phyloP scores from a whole-genome alignment of 768 basidiomycete genomes.

The Podaxis sp. region DNA sequence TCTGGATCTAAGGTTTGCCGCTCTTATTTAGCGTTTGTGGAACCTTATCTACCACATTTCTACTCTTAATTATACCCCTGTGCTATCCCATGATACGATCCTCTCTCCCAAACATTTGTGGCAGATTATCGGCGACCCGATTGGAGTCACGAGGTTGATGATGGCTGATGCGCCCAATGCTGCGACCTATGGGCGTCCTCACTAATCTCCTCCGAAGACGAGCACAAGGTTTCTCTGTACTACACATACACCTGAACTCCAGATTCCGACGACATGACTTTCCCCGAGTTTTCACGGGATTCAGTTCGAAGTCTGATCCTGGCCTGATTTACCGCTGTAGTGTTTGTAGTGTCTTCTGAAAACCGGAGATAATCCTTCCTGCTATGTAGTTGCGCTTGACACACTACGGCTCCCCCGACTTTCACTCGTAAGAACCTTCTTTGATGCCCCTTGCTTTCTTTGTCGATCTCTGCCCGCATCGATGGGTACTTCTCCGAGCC shows the following conservation, averaged over 20 bases:
- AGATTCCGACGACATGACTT: slow-evolving; percentile 2
- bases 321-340: slow-evolving; percentile 7
- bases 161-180: slow-evolving; percentile 1
- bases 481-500: background rate
- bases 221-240: background rate
- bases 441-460: background rate
- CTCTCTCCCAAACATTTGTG: background rate
- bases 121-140: background rate
- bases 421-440: background rate
- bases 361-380: background rate
- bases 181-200: background rate
- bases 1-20: slow-evolving; percentile 9
- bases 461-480: background rate
- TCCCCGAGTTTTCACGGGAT: background rate
- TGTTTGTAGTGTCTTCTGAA: background rate
- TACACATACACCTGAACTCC: slow-evolving; percentile 1
- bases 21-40: background rate
- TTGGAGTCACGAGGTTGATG: background rate
- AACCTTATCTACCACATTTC: background rate
- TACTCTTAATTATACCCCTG: background rate
- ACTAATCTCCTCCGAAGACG: background rate
- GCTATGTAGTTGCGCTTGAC: background rate
- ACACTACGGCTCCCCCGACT: slow-evolving; percentile 1
- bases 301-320: slow-evolving; percentile 3
- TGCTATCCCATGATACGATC: background rate